Percentiles rank a stretch among this genome's conserved stretches.
These are phyloP conservation scores for Leptomonas seymouri DNA, from an alignment of 208 protist genomes.

Conservation along the genomic window DNA sequence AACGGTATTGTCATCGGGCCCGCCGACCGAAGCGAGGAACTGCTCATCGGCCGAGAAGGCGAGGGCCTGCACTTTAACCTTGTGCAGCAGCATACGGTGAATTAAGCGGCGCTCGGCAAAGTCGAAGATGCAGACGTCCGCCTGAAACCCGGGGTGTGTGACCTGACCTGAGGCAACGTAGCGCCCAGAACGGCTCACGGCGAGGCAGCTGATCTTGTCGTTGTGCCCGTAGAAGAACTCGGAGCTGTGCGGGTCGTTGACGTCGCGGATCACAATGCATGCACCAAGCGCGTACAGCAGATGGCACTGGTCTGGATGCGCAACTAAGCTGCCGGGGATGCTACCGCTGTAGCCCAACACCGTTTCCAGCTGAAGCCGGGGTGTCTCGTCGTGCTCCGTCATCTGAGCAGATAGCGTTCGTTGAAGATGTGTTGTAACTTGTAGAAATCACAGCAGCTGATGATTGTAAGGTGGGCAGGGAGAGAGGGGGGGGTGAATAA, in stretches of 20 bases:
- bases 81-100: conserved; percentile 94
- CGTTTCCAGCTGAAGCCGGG: conserved; percentile 77
- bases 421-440: background rate
- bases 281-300: conserved; percentile 94
- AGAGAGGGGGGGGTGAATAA: background rate
- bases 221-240: conserved; percentile 95
- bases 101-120: conserved; percentile 85
- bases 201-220: conserved; percentile 93
- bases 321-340: conserved; percentile 80
- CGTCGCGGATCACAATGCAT: conserved; percentile 92
- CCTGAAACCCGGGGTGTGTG: conserved; percentile 95
- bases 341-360: conserved; percentile 88
- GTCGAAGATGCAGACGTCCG: conserved; percentile 94
- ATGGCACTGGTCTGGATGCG: conserved; percentile 91
- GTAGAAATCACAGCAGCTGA: too few species aligned
- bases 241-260: conserved; percentile 70
- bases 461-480: background rate
- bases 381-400: conserved; percentile 65
- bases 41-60: conserved; percentile 94
- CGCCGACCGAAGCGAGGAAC: conserved; percentile 94
- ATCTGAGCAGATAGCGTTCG: conserved; percentile 21
- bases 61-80: conserved; percentile 94
- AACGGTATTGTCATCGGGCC: conserved; percentile 95
- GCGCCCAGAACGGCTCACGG: conserved; percentile 87
- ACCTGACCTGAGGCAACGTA: conserved; percentile 95